Base-by-base conservation (phyloP, 1,284 basidiomycete genomes). In the Cutaneotrichosporon cyanovorans region DNA sequence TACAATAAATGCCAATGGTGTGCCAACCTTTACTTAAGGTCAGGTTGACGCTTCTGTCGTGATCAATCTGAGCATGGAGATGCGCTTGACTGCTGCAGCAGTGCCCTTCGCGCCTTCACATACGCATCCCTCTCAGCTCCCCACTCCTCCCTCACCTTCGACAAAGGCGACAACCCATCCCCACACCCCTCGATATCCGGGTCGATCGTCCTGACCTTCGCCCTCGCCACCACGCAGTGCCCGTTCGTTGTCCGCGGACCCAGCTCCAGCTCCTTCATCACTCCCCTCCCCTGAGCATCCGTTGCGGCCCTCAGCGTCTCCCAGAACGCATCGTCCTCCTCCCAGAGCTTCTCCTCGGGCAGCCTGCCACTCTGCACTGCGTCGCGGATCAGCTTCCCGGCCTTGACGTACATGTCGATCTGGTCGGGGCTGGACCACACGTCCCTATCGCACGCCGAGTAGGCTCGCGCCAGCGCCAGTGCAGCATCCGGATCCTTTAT, bases 371-470 rank as follows among this genome's bases (percentile, higher is more conserved):
- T 14, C 6, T 20, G 20, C 6, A 54, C 45, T 16, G 47, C 41
- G 28, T 21, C 22, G 25, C 33, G 23, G 21, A 54, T 54, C 18
- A 54, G 40, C 12, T 30, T 30, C 11, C 52, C 52, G 0, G 45
- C 22, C 21, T 45, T 42, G 10, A 11, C 21, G 18, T 45, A 47
- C 42, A 54, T 42, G 21, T 40, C 48, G 5, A 36, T 25, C 16
- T 50, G 45, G 15, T 45, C 42, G 0, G 52, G 48, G 37, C 47
- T 48, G n/a, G 39, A 44, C 48, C 48, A 54, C 3, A 54, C 46
- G 9, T 35, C 42, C 7, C 30, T 22, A 37, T 54, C 52, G 11
- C 38, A 22, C 1, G 38, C 42, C 12, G 32, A 12, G 30, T 54
- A 54, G 6, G 36, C 45, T 28, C 45, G 52, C 5, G 52, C 45